A percentile compares a stretch with the other conserved stretches of the same genome.
Conservation (phyloP, 805 yeast species). For the Candida orba region DNA sequence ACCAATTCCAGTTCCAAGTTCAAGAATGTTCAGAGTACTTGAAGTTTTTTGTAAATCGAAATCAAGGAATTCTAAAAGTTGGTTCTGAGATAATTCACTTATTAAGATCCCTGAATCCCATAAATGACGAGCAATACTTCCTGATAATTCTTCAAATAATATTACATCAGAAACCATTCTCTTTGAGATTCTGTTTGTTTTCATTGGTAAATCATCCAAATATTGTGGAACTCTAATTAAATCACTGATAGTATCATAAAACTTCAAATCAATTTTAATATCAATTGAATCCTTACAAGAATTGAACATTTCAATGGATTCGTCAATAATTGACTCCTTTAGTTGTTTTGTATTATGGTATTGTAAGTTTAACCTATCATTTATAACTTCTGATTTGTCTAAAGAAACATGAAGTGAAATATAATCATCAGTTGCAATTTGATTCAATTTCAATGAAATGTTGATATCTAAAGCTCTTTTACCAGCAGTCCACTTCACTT, state of each 20-base stretch:
- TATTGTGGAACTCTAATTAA: conserved; percentile 12
- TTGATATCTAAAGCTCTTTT: conserved; percentile 15
- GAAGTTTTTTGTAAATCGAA: neutral
- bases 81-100: conserved; percentile 5
- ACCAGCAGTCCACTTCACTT: conserved; percentile 16
- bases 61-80: conserved; percentile 9
- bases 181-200: conserved; percentile 15
- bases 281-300: conserved; percentile 3
- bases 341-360: conserved; percentile 9
- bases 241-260: conserved; percentile 15
- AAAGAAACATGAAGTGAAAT: conserved; percentile 12
- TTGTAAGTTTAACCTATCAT: conserved; percentile 11
- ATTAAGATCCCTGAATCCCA: conserved; percentile 34
- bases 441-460: neutral
- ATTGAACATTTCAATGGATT: conserved; percentile 5
- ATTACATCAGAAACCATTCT: conserved; percentile 7
- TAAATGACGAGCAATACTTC: conserved; percentile 34
- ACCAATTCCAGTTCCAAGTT: conserved; percentile 39
- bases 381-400: neutral
- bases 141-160: conserved; percentile 31
- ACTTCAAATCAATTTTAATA: neutral
- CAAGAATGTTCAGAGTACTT: conserved; percentile 22
- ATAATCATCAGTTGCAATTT: conserved; percentile 1
- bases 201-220: conserved; percentile 8
- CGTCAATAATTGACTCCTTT: conserved; percentile 9